These are phyloP conservation scores for Simmondsia chinensis DNA, from an alignment of 148 eudicot genomes.

Conservation along the genomic window DNA sequence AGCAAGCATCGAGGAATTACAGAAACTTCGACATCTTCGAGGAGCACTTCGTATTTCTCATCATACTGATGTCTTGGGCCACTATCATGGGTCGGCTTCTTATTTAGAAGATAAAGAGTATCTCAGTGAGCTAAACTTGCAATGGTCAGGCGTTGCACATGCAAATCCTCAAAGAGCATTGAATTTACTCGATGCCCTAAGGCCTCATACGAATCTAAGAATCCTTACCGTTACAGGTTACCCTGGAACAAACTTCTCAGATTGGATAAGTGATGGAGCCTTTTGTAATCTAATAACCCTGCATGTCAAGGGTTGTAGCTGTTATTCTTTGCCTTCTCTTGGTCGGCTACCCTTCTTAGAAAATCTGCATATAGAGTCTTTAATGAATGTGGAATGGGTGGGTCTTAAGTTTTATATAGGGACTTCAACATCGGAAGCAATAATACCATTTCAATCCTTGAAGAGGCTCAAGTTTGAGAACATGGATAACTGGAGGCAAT, in stretches of 20 bases:
- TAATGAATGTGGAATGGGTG: background rate
- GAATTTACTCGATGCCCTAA: constrained; percentile 3
- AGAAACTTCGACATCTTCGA: constrained; percentile 1
- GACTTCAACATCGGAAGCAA: too few species aligned
- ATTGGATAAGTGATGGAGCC: constrained; percentile 6
- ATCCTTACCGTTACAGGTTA: constrained; percentile 1
- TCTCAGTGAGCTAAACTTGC: constrained; percentile 1
- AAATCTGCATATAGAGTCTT: background rate
- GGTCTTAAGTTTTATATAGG: constrained; percentile 15
- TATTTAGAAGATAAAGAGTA: background rate
- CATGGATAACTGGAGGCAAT: too few species aligned
- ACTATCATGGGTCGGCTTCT: background rate
- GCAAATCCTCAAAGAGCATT: background rate
- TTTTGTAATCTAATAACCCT: background rate
- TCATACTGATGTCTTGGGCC: constrained; percentile 3
- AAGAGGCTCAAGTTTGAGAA: too few species aligned
- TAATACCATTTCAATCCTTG: too few species aligned
- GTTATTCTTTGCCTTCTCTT: constrained; percentile 1
- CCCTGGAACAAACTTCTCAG: constrained; percentile 1
- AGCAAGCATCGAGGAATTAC: background rate
- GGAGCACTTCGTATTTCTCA: constrained; percentile 7
- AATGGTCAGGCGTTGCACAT: background rate
- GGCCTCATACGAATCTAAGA: constrained; percentile 1
- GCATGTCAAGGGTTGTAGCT: background rate
- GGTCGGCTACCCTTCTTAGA: constrained; percentile 4